Percentiles rank a stretch among this genome's conserved stretches.
phyloP scores from a whole-genome alignment of 768 basidiomycete species.

The Multifurca ochricompacta region DNA sequence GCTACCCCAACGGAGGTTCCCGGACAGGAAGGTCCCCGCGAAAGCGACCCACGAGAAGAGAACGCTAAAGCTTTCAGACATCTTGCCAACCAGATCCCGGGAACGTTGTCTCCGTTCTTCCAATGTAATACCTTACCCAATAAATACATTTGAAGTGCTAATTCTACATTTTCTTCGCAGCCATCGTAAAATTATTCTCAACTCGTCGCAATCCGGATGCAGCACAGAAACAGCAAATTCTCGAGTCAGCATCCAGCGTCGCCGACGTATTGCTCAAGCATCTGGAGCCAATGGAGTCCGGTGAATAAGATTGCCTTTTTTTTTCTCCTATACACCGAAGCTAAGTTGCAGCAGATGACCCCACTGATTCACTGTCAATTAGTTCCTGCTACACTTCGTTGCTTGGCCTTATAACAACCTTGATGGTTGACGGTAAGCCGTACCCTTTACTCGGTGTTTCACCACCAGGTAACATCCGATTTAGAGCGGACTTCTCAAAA shows the following conservation, averaged over 20 bases:
- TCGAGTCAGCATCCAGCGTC: constrained; percentile 57
- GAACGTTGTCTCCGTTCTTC: constrained; percentile 72
- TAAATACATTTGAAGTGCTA: background rate
- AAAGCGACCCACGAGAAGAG: constrained; percentile 43
- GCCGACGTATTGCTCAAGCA: constrained; percentile 70
- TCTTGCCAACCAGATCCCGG: constrained; percentile 69
- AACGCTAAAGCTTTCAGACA: constrained; percentile 77
- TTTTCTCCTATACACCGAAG: background rate
- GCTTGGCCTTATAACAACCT: constrained; percentile 41
- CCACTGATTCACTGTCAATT: constrained; percentile 36
- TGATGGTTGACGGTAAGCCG: constrained; percentile 53
- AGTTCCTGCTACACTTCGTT: constrained; percentile 49
- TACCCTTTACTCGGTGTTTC: background rate
- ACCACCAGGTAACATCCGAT: constrained; percentile 6
- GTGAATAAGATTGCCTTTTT: constrained; percentile 34
- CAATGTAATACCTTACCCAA: constrained; percentile 48
- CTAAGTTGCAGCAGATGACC: constrained; percentile 1
- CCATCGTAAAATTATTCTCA: constrained; percentile 82
- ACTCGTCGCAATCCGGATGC: constrained; percentile 69
- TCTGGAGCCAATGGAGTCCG: constrained; percentile 42
- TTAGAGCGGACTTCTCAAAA: constrained; percentile 70
- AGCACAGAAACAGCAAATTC: constrained; percentile 69
- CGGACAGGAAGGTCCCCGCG: constrained; percentile 27
- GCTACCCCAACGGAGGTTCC: constrained; percentile 21
- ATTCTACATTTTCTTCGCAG: constrained; percentile 32